These are phyloP conservation scores for Brasenia schreberi DNA, from an alignment of 164 flowering plant genomes.

Conservation along the genomic window DNA sequence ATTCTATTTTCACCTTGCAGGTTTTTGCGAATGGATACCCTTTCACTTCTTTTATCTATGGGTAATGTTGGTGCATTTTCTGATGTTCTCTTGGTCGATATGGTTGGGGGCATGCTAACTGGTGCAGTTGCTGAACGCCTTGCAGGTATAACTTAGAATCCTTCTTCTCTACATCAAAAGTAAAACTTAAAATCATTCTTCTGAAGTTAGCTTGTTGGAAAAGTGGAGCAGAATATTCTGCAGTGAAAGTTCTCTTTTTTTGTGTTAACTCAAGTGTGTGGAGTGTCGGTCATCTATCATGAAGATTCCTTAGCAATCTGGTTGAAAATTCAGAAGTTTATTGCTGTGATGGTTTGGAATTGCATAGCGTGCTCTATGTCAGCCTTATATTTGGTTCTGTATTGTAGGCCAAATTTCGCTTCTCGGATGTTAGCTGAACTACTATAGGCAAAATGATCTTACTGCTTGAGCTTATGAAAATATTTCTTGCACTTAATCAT, in stretches of 20 bases:
- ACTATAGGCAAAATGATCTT: background rate
- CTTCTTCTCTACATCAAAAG: background rate
- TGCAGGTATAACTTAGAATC: slow-evolving; percentile 49
- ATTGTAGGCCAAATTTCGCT: too few relatives aligned
- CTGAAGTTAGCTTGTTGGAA: too few relatives aligned
- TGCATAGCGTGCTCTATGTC: too few relatives aligned
- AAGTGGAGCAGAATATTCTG: too few relatives aligned
- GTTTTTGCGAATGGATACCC: slow-evolving; percentile 69
- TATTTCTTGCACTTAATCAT: background rate
- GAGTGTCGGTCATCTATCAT: too few relatives aligned
- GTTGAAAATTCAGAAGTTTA: too few relatives aligned
- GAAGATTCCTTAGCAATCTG: too few relatives aligned
- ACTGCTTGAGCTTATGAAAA: background rate
- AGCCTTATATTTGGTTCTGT: too few relatives aligned
- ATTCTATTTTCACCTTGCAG: slow-evolving; percentile 16
- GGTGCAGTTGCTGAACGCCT: slow-evolving; percentile 96
- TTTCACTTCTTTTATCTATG: slow-evolving; percentile 77
- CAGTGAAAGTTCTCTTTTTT: too few relatives aligned
- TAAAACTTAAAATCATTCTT: too few relatives aligned
- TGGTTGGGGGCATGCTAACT: slow-evolving; percentile 79
- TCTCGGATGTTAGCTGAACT: background rate
- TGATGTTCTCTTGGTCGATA: slow-evolving; percentile 80
- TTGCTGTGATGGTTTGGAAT: too few relatives aligned
- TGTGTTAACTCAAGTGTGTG: too few relatives aligned
- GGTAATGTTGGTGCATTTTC: slow-evolving; percentile 70